phyloP scores from a whole-genome alignment of 306 rosid genomes.

The Abrus precatorius region DNA sequence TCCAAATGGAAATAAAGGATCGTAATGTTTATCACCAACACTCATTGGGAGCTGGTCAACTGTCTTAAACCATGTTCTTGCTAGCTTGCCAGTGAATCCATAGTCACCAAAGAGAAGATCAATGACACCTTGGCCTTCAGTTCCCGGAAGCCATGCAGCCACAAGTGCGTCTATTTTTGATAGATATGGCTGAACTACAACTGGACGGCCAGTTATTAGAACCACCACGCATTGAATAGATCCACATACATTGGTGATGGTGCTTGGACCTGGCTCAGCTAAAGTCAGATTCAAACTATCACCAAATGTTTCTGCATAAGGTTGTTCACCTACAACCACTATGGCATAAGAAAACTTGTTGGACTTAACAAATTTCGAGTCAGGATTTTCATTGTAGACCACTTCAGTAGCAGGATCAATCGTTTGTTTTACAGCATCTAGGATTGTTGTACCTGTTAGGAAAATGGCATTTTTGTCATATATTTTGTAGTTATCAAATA shows the following conservation, averaged over 20 bases:
- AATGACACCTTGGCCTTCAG: slow-evolving; percentile 93
- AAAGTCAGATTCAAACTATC: slow-evolving; percentile 76
- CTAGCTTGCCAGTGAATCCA: slow-evolving; percentile 84
- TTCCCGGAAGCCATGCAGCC: slow-evolving; percentile 94
- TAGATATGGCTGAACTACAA: slow-evolving; percentile 75
- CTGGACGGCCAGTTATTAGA: slow-evolving; percentile 82
- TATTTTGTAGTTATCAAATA: not conserved
- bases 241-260: slow-evolving; percentile 69
- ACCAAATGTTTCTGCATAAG: slow-evolving; percentile 83
- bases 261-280: slow-evolving; percentile 73
- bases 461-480: slow-evolving; percentile 24
- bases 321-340: slow-evolving; percentile 78
- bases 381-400: slow-evolving; percentile 75
- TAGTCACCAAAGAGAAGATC: slow-evolving; percentile 78
- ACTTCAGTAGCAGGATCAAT: slow-evolving; percentile 71
- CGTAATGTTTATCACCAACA: slow-evolving; percentile 78
- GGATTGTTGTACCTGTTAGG: slow-evolving; percentile 80
- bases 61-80: slow-evolving; percentile 85
- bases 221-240: slow-evolving; percentile 68
- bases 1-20: slow-evolving; percentile 82
- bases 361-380: slow-evolving; percentile 65
- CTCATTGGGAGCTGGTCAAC: slow-evolving; percentile 88
- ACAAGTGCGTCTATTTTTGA: slow-evolving; percentile 75
- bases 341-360: slow-evolving; percentile 67
- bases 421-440: slow-evolving; percentile 72